These are phyloP conservation scores for Pichia occidentalis DNA, from an alignment of 805 yeast genomes.

Conservation along the genomic window DNA sequence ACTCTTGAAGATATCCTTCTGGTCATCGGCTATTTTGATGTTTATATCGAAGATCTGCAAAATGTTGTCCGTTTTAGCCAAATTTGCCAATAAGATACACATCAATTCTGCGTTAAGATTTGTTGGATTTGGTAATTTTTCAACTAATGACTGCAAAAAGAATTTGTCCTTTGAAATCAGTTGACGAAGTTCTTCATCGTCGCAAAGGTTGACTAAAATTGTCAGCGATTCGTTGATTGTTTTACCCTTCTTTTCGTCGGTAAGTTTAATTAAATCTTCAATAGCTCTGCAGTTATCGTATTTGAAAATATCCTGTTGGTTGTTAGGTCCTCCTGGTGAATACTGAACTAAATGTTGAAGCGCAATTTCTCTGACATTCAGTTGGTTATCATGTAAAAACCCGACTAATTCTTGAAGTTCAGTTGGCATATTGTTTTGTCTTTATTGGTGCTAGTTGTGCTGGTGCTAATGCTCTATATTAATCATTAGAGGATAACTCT, in stretches of 20 bases:
- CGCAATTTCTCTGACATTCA: slow-evolving; percentile 76
- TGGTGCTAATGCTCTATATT: too few relatives aligned
- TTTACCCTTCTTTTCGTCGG: slow-evolving; percentile 46
- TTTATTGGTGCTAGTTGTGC: too few relatives aligned
- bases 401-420: slow-evolving; percentile 46
- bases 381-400: slow-evolving; percentile 76
- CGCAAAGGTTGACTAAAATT: slow-evolving; percentile 77
- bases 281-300: slow-evolving; percentile 66
- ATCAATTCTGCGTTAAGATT: slow-evolving; percentile 72
- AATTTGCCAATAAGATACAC: slow-evolving; percentile 77
- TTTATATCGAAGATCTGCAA: slow-evolving; percentile 41
- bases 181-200: slow-evolving; percentile 55
- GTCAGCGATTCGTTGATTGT: slow-evolving; percentile 65
- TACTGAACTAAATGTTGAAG: slow-evolving; percentile 76
- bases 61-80: slow-evolving; percentile 72
- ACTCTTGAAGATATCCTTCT: slow-evolving; percentile 49
- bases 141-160: slow-evolving; percentile 44
- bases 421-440: slow-evolving; percentile 15
- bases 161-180: slow-evolving; percentile 58
- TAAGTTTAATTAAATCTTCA: slow-evolving; percentile 58
- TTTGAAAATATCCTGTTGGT: slow-evolving; percentile 58
- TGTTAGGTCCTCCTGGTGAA: slow-evolving; percentile 54
- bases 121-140: slow-evolving; percentile 44
- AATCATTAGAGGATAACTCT: too few relatives aligned
- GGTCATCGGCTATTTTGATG: slow-evolving; percentile 26